phyloP scores from a whole-genome alignment of 2,329 filamentous ascomycete genomes.

The Talaromyces albobiverticillius region DNA sequence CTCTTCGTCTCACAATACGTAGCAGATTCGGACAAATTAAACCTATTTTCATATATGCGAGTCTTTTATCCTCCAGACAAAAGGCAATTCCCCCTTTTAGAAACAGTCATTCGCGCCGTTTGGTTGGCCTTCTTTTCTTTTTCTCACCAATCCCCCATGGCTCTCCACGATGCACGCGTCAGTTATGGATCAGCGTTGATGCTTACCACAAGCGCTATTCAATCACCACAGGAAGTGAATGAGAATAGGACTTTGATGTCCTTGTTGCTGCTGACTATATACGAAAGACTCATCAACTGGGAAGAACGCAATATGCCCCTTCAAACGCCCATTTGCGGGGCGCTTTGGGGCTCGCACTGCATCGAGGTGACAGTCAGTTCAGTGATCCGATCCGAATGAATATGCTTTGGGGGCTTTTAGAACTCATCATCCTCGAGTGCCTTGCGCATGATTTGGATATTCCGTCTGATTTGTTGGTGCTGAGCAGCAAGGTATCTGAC shows the following conservation, averaged over 20 bases:
- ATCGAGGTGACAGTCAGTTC: slow-evolving; percentile 1
- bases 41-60: slow-evolving; percentile 12
- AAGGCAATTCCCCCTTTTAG: slow-evolving; percentile 1
- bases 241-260: slow-evolving; percentile 11
- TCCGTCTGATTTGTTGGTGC: slow-evolving; percentile 1
- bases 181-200: slow-evolving; percentile 12
- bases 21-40: slow-evolving; percentile 3
- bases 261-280: slow-evolving; percentile 7
- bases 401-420: neutral
- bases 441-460: slow-evolving; percentile 9
- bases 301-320: neutral
- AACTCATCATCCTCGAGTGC: slow-evolving; percentile 10
- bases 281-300: slow-evolving; percentile 2
- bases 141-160: slow-evolving; percentile 7
- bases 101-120: slow-evolving; percentile 4
- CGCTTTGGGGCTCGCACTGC: slow-evolving; percentile 8
- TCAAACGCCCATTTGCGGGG: slow-evolving; percentile 14
- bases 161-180: slow-evolving; percentile 11
- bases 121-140: slow-evolving; percentile 12
- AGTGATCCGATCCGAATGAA: slow-evolving; percentile 1
- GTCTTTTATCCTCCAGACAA: slow-evolving; percentile 6
- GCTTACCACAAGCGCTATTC: slow-evolving; percentile 9
- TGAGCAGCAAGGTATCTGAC: neutral
- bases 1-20: slow-evolving; percentile 13
- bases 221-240: slow-evolving; percentile 4